These are phyloP conservation scores for Penicillium hesseltinei DNA, from an alignment of 2,329 filamentous ascomycete genomes.

Conservation along the genomic window DNA sequence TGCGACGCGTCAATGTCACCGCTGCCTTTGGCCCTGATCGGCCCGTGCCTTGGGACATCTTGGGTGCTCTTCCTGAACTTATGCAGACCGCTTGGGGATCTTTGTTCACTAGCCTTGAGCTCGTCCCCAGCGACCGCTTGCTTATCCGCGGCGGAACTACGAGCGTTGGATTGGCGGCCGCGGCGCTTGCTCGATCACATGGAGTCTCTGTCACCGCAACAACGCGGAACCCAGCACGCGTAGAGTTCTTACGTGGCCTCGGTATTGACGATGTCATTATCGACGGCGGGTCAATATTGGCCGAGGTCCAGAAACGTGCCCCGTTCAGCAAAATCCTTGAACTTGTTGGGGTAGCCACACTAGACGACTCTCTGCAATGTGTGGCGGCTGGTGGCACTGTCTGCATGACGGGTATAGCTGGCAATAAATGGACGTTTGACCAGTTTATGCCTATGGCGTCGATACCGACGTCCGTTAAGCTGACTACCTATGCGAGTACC, in stretches of 20 bases:
- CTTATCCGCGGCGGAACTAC: background rate
- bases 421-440: background rate
- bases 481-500: background rate
- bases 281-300: background rate
- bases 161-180: background rate
- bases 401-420: background rate
- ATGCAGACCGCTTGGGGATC: background rate
- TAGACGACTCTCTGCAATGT: background rate
- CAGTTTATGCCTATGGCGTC: background rate
- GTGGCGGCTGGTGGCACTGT: background rate
- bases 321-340: background rate
- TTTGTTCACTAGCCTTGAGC: background rate
- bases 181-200: background rate
- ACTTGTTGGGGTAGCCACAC: background rate
- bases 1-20: background rate
- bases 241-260: background rate
- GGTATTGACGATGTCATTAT: background rate
- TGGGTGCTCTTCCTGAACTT: background rate
- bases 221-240: background rate
- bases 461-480: background rate
- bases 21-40: background rate
- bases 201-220: background rate
- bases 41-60: background rate
- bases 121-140: background rate
- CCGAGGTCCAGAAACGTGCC: background rate